Evolutionary conservation across 2,329 filamentous ascomycete species (phyloP), one percentile per base, ranked within the genome.

Genomic region (Paraconiothyrium sp.): DNA sequence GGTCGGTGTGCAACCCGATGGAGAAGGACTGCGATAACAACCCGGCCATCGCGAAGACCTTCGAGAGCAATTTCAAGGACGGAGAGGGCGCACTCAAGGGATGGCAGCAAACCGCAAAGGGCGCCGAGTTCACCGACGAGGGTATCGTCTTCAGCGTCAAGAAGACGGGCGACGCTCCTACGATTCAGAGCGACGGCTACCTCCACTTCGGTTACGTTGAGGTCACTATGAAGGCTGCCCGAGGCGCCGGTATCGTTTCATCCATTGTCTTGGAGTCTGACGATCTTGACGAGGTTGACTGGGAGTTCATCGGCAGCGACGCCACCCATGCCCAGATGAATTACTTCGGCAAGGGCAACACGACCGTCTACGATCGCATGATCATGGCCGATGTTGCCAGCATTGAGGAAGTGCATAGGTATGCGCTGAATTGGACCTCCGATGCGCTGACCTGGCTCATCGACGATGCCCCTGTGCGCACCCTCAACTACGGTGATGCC

Each of bases 281-380:
- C 69, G 90, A 93, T 70, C 84, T 94, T 14, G 93, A 97, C 76
- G 92, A 97, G 79, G 89, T 97, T 44, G 93, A 97, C 74, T 94
- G 92, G 82, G 92, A 95, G 75, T 91, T 92, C 73, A 84, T 93
- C 61, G 92, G 92, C 49, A 85, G 85, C 59, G 89, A 92, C 72
- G 79, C 81, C 58, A 86, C 83, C 16, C 79, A 84, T 37, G 90
- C 87, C 9, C 85, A 91, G 69, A 90, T 87, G 68, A 94, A 94
- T 82, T 94, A 90, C 80, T 92, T 91, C 80, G 87, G 88, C 81
- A 91, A 92, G 83, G 91, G 90, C 52, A 83, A 92, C 79, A 88
- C 86, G 58, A 85, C 85, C n/a, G 85, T 85, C 60, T 93, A 89
- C 79, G 88, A 93, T 80, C 89, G 90, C 64, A 90, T 87, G 73